Percentiles rank a stretch among this genome's conserved stretches.
Evolutionary conservation across 495 filamentous ascomycete genomes (phyloP).

Genomic region (Lasiosphaeria ovina): DNA sequence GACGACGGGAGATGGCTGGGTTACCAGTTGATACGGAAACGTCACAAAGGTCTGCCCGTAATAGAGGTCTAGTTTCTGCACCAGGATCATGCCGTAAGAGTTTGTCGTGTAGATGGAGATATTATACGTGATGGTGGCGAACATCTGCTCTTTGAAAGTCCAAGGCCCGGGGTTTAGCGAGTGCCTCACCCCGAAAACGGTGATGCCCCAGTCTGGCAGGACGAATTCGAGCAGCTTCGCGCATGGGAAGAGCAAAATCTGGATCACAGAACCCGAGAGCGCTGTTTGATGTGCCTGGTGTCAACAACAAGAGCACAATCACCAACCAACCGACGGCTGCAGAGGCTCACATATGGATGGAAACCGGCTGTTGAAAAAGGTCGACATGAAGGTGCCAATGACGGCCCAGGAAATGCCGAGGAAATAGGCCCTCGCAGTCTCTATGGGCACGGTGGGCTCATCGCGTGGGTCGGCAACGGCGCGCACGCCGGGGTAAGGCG

Average conservation of each 20-base stretch:
- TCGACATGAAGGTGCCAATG: conserved; percentile 30
- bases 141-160: conserved; percentile 47
- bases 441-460: conserved; percentile 30
- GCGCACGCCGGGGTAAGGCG: conserved; percentile 48
- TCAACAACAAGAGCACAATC: neutral
- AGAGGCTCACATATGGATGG: conserved; percentile 30
- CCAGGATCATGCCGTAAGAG: conserved; percentile 33
- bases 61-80: conserved; percentile 25
- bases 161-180: conserved; percentile 44
- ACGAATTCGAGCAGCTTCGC: conserved; percentile 31
- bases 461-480: conserved; percentile 41
- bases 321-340: no score
- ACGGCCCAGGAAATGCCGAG: conserved; percentile 40
- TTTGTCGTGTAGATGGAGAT: conserved; percentile 36
- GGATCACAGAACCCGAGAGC: conserved; percentile 35
- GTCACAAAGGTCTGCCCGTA: conserved; percentile 29
- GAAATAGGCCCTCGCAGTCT: conserved; percentile 42
- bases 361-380: conserved; percentile 42
- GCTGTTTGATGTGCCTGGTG: conserved; percentile 10
- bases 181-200: conserved; percentile 26
- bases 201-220: conserved; percentile 33
- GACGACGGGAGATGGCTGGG: no score
- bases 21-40: conserved; percentile 35
- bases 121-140: conserved; percentile 37
- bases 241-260: conserved; percentile 41